Evolutionary conservation across 202 grass and related monocot genomes (phyloP), one percentile per base, ranked within the genome.

Genomic region (Alloteropsis angusta): DNA sequence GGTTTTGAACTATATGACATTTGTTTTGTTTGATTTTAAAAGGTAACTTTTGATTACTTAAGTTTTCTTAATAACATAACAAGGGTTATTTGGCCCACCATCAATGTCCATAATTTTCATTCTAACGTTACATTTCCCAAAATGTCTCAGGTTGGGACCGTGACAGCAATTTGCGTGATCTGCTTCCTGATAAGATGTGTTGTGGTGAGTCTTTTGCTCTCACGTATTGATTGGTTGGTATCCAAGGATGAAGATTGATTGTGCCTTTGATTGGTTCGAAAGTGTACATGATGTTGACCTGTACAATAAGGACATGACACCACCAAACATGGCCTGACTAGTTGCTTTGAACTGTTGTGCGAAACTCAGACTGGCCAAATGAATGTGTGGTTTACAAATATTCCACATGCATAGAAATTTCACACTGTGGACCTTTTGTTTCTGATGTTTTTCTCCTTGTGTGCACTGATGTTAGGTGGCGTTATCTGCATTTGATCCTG

Each of bases 181-280:
- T 98, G 95, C 80, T 98, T 98, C 86, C 76, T 93, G 59, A 86
- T 93, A 83, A 94, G 92, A 93, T 98, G 92, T 80, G 60, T 87
- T 64, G 89, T 93, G 92, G 95, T 98, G 67, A 95, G 95, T 88
- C 55, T 74, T 72, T 50, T 22, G 47, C 83, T 80, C 60, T 59
- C 49, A 22, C 35, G 69, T 34, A 65, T 17, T 77, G 19, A 58
- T 41, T 72, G 48, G 34, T 25, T 77, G 43, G 30, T 36, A 15
- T 42, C 77, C 10, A 72, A 67, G 11, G 50, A 59, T 52, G 11
- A 62, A 10, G 23, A 5, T 28, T 66, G 37, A n/a, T 73, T 85
- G 6, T 41, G 53, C 14, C 48, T 50, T 65, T 85, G 64, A 39
- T 72, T 47, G 30, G 9, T 62, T 48, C 43, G 25, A 81, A 84